phyloP scores from a whole-genome alignment of 2,329 filamentous ascomycete genomes.

The Aspergillus chevalieri region DNA sequence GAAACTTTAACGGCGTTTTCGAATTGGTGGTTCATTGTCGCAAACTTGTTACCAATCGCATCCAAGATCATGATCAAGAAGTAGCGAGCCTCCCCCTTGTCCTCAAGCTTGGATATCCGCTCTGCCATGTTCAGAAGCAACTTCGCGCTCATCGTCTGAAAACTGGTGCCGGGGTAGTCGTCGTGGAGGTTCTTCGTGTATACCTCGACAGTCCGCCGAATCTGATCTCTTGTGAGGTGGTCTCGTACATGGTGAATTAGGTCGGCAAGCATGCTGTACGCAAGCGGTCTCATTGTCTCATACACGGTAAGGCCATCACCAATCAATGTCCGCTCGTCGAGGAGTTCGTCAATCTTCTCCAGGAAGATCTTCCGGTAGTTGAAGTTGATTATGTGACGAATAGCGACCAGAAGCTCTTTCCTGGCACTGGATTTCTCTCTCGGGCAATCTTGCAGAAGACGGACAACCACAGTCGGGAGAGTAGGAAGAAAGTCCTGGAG shows the following conservation, averaged over 20 bases:
- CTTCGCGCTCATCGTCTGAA: slow-evolving; percentile 99
- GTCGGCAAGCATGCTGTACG: slow-evolving; percentile 97
- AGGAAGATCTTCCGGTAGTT: slow-evolving; percentile 95
- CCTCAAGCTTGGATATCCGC: slow-evolving; percentile 86
- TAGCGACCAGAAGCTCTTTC: slow-evolving; percentile 92
- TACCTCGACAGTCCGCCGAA: slow-evolving; percentile 90
- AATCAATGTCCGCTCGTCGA: slow-evolving; percentile 90
- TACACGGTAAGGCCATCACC: slow-evolving; percentile 95
- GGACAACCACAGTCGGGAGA: slow-evolving; percentile 82
- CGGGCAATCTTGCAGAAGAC: slow-evolving; percentile 86
- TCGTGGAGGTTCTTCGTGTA: slow-evolving; percentile 96
- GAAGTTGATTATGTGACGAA: slow-evolving; percentile 98
- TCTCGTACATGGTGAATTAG: slow-evolving; percentile 95
- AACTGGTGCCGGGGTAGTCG: slow-evolving; percentile 93
- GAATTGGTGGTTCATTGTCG: slow-evolving; percentile 95
- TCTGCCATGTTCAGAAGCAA: slow-evolving; percentile 96
- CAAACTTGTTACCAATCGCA: slow-evolving; percentile 96
- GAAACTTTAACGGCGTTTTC: slow-evolving; percentile 91
- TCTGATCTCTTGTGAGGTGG: slow-evolving; percentile 80
- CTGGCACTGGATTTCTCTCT: slow-evolving; percentile 87
- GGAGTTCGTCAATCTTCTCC: slow-evolving; percentile 84
- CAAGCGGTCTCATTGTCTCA: slow-evolving; percentile 89
- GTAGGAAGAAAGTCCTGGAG: slow-evolving; percentile 80
- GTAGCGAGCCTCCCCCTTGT: slow-evolving; percentile 90
- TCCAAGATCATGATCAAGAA: slow-evolving; percentile 96